phyloP scores from a whole-genome alignment of 257 asterid genomes.

The Solanum lignicaule region DNA sequence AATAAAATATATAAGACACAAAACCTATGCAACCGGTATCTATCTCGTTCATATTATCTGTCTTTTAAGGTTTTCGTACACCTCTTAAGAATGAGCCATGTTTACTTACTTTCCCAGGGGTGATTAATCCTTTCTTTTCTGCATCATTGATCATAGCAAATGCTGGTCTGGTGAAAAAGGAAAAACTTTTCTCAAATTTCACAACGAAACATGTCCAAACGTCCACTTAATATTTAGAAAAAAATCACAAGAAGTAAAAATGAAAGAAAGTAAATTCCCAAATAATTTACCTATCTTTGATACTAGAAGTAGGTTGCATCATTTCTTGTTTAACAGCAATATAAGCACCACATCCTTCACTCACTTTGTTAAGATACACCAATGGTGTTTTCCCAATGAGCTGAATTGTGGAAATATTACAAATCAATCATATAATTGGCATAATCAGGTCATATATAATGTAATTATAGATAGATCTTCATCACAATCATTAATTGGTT shows the following conservation, averaged over 20 bases:
- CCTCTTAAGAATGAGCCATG: background rate
- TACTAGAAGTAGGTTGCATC: background rate
- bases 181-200: background rate
- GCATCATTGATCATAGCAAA: constrained; percentile 49
- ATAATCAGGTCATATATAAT: background rate
- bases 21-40: background rate
- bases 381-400: constrained; percentile 8
- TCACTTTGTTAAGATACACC: background rate
- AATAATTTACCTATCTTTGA: constrained; percentile 1
- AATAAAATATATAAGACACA: background rate
- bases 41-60: background rate
- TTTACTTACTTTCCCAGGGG: constrained; percentile 34
- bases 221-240: background rate
- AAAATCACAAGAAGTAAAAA: background rate
- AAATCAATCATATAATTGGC: background rate
- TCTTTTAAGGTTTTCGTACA: background rate
- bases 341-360: constrained; percentile 4
- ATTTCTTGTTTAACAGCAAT: constrained; percentile 4
- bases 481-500: background rate
- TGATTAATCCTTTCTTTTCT: constrained; percentile 37
- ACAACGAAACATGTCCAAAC: background rate
- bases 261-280: too few relatives aligned
- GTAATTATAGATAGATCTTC: background rate
- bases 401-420: background rate
- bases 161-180: constrained; percentile 24